Conservation (phyloP, 805 yeast genomes). For the Lachancea nothofagi region DNA sequence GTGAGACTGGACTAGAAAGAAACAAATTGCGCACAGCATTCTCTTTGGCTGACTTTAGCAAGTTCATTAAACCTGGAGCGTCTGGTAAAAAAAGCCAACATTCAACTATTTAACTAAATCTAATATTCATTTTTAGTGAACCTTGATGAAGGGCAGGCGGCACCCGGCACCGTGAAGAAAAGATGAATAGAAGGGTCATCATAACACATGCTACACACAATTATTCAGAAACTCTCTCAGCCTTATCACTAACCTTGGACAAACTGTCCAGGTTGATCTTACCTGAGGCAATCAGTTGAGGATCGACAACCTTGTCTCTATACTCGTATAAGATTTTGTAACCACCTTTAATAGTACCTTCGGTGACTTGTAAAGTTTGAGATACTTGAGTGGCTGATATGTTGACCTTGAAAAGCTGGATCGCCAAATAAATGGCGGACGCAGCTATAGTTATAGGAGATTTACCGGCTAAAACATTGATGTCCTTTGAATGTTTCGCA, state of each 20-base stretch:
- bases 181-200: background rate
- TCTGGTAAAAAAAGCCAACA: background rate
- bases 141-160: too few species aligned
- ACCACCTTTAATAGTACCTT: constrained; percentile 92
- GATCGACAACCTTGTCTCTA: constrained; percentile 52
- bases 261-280: constrained; percentile 27
- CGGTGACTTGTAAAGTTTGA: constrained; percentile 92
- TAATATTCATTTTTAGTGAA: too few species aligned
- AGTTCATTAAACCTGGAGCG: constrained; percentile 16
- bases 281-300: constrained; percentile 30
- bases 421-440: constrained; percentile 91
- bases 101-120: background rate
- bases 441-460: constrained; percentile 98
- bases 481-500: constrained; percentile 82
- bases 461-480: constrained; percentile 91
- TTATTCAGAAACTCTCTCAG: constrained; percentile 8
- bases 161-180: too few species aligned
- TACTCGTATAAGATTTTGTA: constrained; percentile 78
- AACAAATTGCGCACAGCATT: constrained; percentile 19
- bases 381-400: constrained; percentile 76
- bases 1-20: background rate
- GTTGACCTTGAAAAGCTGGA: constrained; percentile 76
- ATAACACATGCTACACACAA: background rate
- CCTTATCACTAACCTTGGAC: constrained; percentile 23
- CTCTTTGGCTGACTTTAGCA: constrained; percentile 30